Percentiles rank a stretch among this genome's conserved stretches.
These are phyloP conservation scores for Radiomyces spectabilis DNA, from an alignment of 192 early-diverging fungal genomes.

Conservation along the genomic window DNA sequence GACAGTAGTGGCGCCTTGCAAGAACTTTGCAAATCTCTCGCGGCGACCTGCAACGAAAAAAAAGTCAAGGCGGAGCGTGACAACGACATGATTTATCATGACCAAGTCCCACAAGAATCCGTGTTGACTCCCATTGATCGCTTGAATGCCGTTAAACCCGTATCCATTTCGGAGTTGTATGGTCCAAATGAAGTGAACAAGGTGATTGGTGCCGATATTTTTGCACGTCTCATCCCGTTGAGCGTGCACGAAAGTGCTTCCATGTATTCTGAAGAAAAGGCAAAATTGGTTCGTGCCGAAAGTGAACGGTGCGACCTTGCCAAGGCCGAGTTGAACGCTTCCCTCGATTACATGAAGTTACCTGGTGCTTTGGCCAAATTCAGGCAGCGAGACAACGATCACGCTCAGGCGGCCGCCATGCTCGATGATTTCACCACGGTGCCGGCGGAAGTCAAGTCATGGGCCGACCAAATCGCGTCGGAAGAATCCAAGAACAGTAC, in stretches of 20 bases:
- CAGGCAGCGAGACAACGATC: slow-evolving; percentile 44
- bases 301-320: slow-evolving; percentile 72
- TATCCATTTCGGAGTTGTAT: slow-evolving; percentile 68
- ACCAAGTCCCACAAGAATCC: slow-evolving; percentile 70
- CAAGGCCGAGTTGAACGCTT: slow-evolving; percentile 76
- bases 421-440: slow-evolving; percentile 51
- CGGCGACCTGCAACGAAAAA: slow-evolving; percentile 64
- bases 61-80: slow-evolving; percentile 65
- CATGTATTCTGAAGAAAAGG: slow-evolving; percentile 95
- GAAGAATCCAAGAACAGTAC: slow-evolving; percentile 43
- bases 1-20: slow-evolving; percentile 64
- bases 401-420: slow-evolving; percentile 17
- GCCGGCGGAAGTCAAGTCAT: slow-evolving; percentile 52
- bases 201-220: slow-evolving; percentile 89
- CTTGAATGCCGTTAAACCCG: slow-evolving; percentile 72
- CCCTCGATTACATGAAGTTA: slow-evolving; percentile 85
- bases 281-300: slow-evolving; percentile 80
- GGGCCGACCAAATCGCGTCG: slow-evolving; percentile 49
- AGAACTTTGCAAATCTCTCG: slow-evolving; percentile 63
- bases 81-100: slow-evolving; percentile 97
- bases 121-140: slow-evolving; percentile 79
- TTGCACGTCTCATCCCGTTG: slow-evolving; percentile 80
- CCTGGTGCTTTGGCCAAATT: slow-evolving; percentile 71
- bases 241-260: slow-evolving; percentile 91
- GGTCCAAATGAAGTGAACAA: slow-evolving; percentile 68